Percentiles rank a stretch among this genome's conserved stretches.
Evolutionary conservation across 768 basidiomycete genomes (phyloP).

Genomic region (Roridomyces roridus): DNA sequence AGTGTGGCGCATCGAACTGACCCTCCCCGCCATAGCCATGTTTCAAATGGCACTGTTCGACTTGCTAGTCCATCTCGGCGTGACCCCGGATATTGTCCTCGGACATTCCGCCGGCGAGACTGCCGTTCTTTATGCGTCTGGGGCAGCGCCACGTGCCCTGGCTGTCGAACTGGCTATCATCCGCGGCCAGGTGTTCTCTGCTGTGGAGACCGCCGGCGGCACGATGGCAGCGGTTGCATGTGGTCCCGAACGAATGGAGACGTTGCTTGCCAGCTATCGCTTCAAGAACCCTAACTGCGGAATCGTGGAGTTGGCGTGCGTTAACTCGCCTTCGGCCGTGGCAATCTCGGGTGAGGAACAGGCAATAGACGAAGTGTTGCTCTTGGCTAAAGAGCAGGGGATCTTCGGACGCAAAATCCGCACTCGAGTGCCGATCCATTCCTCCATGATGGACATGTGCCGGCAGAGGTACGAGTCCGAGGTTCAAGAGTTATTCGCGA

Average conservation of each 20-base stretch:
- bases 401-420: slow-evolving; percentile 43
- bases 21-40: slow-evolving; percentile 40
- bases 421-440: slow-evolving; percentile 47
- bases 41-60: not conserved
- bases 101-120: slow-evolving; percentile 2
- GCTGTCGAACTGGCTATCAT: slow-evolving; percentile 51
- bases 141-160: slow-evolving; percentile 31
- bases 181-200: slow-evolving; percentile 42
- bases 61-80: not conserved
- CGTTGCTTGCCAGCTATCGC: slow-evolving; percentile 28
- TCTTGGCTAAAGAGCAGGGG: slow-evolving; percentile 30
- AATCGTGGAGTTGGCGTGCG: slow-evolving; percentile 46
- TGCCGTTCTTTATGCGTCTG: not conserved
- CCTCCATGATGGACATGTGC: slow-evolving; percentile 44
- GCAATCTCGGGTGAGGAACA: slow-evolving; percentile 41
- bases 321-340: slow-evolving; percentile 44
- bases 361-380: slow-evolving; percentile 36
- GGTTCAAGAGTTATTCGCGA: slow-evolving; percentile 39
- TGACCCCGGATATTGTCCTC: not conserved
- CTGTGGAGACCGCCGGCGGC: slow-evolving; percentile 40
- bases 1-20: slow-evolving; percentile 42
- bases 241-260: slow-evolving; percentile 30
- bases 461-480: slow-evolving; percentile 30
- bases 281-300: slow-evolving; percentile 5
- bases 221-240: slow-evolving; percentile 54